Base-by-base conservation (phyloP, 2,329 filamentous ascomycete genomes). In the Scedosporium minutisporum region DNA sequence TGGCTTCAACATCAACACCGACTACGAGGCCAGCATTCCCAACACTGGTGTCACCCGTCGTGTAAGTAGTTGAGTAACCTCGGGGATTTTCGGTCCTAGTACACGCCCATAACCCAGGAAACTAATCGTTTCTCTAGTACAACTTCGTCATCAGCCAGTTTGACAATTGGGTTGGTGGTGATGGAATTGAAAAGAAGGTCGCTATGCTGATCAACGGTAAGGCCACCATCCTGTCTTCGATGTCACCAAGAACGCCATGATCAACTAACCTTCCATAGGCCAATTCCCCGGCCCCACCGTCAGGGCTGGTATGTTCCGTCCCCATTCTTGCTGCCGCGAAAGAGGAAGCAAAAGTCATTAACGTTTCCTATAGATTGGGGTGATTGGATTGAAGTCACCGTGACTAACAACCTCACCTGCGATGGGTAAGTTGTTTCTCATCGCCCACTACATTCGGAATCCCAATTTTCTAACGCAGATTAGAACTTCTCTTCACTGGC, bases 331-430 rank as follows among this genome's bases (percentile, higher is more conserved):
- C 16, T 6, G 29, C 21, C 21, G 9, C 6, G 57, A 41, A 33
- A 18, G 3, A 23, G 4, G 4, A 10, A 57, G 23, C 4, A 18
- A 12, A 57, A 27, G 6, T 33, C 6, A 61, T 51, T 61, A 79
- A 62, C 60, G 6, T 27, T 7, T 14, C 2, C 23, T 42, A 3
- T 38, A 63, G 64, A 82, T 63, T 82, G 80, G 78, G 81, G 80
- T 33, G 80, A 83, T 65, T 71, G 65, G 6, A 72, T 82, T 41
- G 73, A 87, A 58, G 80, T 90, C 59, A 84, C 83, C 25, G 82
- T 90, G 63, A 79, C 83, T 72, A 91, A 91, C 71, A 78, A 82
- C n/a, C 79, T 90, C 1, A 78, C 77, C 14, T 72, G 69, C 38
- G 77, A 76, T 65, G 73, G 72, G 72, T 75, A 63, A 51, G 70